These are phyloP conservation scores for Fusarium fujikuroi DNA, from an alignment of 2,329 filamentous ascomycete genomes.

Conservation along the genomic window DNA sequence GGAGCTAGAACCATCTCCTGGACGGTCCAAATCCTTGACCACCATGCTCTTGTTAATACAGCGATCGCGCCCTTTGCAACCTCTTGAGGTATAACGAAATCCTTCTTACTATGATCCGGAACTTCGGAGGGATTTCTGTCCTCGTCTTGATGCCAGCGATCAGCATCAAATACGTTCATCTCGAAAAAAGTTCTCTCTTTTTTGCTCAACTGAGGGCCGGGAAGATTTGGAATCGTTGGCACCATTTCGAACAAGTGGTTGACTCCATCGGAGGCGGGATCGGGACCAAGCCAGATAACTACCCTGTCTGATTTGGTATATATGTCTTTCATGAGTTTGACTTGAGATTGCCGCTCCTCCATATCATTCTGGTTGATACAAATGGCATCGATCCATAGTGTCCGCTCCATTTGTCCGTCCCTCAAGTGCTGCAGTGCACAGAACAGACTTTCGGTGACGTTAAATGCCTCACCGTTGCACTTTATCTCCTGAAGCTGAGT, in stretches of 20 bases:
- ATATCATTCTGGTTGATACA: background rate
- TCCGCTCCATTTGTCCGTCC: rapidly evolving
- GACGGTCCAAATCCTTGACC: background rate
- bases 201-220: background rate
- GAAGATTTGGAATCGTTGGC: background rate
- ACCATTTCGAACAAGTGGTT: background rate
- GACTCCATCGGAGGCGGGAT: background rate
- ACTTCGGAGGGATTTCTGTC: rapidly evolving
- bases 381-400: background rate
- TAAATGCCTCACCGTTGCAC: background rate
- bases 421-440: background rate
- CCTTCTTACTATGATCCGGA: rapidly evolving
- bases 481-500: background rate
- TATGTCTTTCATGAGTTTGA: background rate
- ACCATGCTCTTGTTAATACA: background rate
- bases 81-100: background rate
- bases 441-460: background rate
- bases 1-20: background rate
- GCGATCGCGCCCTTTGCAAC: background rate
- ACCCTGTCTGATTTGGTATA: background rate
- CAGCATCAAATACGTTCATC: background rate
- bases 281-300: background rate
- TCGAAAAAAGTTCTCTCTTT: background rate
- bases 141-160: background rate
- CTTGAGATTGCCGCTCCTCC: background rate